phyloP scores from a whole-genome alignment of 169 alveolate genomes.

The Plasmodium cynomolgi region DNA sequence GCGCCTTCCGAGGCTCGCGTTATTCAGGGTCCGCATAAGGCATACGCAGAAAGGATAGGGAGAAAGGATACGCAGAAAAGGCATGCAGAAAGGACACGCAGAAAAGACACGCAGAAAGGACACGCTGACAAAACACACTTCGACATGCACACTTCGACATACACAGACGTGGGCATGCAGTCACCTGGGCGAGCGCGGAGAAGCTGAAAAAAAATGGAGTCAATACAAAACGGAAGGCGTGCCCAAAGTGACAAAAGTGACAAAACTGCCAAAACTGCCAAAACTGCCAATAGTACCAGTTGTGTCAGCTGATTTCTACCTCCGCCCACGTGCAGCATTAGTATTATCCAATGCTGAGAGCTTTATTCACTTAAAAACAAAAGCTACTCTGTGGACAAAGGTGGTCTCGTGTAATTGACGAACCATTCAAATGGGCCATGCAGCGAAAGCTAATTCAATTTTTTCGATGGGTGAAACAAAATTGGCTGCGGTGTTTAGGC shows the following conservation, averaged over 20 bases:
- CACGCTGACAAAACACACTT: background rate
- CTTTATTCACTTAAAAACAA: slow-evolving; percentile 31
- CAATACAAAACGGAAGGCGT: background rate
- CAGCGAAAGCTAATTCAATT: background rate
- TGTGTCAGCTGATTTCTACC: background rate
- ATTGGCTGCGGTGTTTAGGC: background rate
- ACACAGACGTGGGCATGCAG: background rate
- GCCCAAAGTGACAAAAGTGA: too few species aligned
- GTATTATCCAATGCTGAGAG: slow-evolving; percentile 31
- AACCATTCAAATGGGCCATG: background rate
- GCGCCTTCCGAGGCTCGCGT: background rate
- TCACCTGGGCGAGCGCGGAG: background rate
- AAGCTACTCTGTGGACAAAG: background rate
- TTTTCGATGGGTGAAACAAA: background rate
- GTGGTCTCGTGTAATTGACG: background rate
- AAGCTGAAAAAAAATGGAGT: background rate
- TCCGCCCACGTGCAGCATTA: slow-evolving; percentile 13
- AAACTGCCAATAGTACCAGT: too few species aligned
- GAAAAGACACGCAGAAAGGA: background rate
- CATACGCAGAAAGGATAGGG: background rate
- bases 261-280: too few species aligned
- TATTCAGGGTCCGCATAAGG: background rate
- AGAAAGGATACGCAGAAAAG: background rate
- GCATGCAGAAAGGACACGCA: too few species aligned
- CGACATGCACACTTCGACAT: too few species aligned